A percentile compares a stretch with the other conserved stretches of the same genome.
These are phyloP conservation scores for Exsudoporus floridanus DNA, from an alignment of 1,284 basidiomycete species.

Conservation along the genomic window DNA sequence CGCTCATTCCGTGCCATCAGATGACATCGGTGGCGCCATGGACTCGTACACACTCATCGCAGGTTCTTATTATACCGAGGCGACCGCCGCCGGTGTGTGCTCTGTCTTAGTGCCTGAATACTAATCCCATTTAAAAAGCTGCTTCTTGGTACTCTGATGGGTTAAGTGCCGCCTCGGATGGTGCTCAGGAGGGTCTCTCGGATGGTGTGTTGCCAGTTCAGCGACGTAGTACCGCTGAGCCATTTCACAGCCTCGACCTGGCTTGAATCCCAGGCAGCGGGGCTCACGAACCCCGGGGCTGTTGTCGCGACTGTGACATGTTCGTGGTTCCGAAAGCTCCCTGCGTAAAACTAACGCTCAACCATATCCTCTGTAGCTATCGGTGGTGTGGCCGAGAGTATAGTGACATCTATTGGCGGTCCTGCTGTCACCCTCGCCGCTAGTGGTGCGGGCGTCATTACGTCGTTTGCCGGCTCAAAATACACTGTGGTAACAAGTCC, in stretches of 20 bases:
- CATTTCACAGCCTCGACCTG: conserved; percentile 22
- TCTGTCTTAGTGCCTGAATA: not conserved
- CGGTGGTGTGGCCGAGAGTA: conserved; percentile 33
- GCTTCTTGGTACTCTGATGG: conserved; percentile 19
- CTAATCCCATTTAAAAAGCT: not conserved
- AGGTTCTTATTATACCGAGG: conserved; percentile 19
- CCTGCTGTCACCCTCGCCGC: conserved; percentile 53
- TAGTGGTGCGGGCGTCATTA: conserved; percentile 37
- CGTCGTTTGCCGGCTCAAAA: conserved; percentile 39
- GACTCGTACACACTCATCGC: conserved; percentile 13
- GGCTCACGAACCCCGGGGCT: not conserved
- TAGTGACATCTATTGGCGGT: conserved; percentile 49
- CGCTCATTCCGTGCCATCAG: conserved; percentile 10
- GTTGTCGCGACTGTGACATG: conserved; percentile 51
- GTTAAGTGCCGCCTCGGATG: conserved; percentile 19
- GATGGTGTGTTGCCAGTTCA: conserved; percentile 13
- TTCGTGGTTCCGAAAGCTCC: conserved; percentile 29
- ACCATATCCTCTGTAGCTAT: conserved; percentile 39
- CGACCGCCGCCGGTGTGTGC: conserved; percentile 15
- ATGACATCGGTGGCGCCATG: conserved; percentile 8
- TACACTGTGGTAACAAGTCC: conserved; percentile 31
- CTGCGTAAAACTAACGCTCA: not conserved
- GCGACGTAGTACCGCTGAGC: not conserved
- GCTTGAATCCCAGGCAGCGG: conserved; percentile 4
- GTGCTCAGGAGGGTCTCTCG: conserved; percentile 20